phyloP scores from a whole-genome alignment of 2,329 filamentous ascomycete species.

The Verticillium dahliae region DNA sequence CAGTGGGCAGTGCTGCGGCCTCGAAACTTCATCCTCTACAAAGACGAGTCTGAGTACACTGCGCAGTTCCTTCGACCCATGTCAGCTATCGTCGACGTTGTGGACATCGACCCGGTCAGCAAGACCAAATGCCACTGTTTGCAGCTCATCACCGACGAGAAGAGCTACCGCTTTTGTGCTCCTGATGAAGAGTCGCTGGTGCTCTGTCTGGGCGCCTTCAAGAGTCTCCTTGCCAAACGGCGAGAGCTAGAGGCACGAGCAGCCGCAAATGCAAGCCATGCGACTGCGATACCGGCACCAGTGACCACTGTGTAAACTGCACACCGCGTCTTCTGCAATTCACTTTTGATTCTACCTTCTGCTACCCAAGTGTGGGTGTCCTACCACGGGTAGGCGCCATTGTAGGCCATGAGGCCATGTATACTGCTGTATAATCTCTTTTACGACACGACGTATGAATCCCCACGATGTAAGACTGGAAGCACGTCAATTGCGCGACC shows the following conservation, averaged over 20 bases:
- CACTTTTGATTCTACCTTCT: neutral
- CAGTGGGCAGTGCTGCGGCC: constrained; percentile 88
- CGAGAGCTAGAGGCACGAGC: constrained; percentile 53
- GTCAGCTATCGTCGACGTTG: constrained; percentile 74
- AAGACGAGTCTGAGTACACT: constrained; percentile 85
- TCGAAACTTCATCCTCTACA: constrained; percentile 82
- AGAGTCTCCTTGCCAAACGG: constrained; percentile 72
- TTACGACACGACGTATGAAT: neutral
- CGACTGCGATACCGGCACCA: neutral
- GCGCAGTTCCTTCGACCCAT: constrained; percentile 78
- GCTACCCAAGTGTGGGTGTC: neutral
- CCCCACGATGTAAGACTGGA: neutral
- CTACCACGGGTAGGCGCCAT: neutral
- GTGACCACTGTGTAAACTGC: neutral
- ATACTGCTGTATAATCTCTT: constrained; percentile 4
- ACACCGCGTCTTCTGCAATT: neutral
- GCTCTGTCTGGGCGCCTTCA: constrained; percentile 83
- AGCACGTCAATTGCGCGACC: neutral
- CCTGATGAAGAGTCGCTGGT: constrained; percentile 75
- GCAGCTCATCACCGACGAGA: constrained; percentile 91
- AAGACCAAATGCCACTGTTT: constrained; percentile 80
- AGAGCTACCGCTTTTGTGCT: constrained; percentile 71
- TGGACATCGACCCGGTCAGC: constrained; percentile 85
- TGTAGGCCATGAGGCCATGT: neutral
- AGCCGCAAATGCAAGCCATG: constrained; percentile 38